Evolutionary conservation across 2,329 filamentous ascomycete species (phyloP).

Genomic region (Tolypocladium paradoxum): DNA sequence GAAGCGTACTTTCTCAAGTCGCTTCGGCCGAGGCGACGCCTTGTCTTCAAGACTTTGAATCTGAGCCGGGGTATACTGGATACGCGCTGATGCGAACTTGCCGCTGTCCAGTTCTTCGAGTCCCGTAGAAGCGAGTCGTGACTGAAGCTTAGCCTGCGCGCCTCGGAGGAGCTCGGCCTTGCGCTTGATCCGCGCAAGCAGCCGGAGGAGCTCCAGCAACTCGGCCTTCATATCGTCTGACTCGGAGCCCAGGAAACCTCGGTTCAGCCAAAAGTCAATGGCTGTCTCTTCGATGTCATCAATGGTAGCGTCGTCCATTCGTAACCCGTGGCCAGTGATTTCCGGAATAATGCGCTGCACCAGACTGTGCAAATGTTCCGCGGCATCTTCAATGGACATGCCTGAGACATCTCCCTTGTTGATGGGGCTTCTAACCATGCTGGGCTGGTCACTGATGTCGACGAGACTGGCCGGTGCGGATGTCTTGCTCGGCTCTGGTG

Average conservation of each 20-base stretch:
- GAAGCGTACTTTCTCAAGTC: neutral
- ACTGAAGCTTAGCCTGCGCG: neutral
- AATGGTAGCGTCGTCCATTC: conserved; percentile 3
- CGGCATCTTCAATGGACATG: conserved; percentile 4
- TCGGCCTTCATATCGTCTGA: conserved; percentile 11
- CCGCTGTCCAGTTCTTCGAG: conserved; percentile 1
- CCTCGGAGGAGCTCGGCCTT: conserved; percentile 6
- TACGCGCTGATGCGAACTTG: neutral
- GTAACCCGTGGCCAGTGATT: conserved; percentile 3
- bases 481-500: neutral
- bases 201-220: conserved; percentile 10
- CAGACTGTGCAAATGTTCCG: conserved; percentile 7
- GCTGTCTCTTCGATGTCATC: conserved; percentile 15
- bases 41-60: neutral
- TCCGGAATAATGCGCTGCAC: conserved; percentile 8
- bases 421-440: too few relatives aligned
- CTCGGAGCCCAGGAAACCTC: conserved; percentile 13
- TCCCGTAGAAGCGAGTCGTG: neutral
- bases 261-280: conserved; percentile 13
- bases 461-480: neutral
- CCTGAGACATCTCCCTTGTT: neutral
- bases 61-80: neutral
- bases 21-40: neutral
- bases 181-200: conserved; percentile 11
- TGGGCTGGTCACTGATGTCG: conserved; percentile 1